Evolutionary conservation across 73 alveolate species (phyloP), one percentile per base, ranked within the genome.

Genomic region (Symbiodinium pilosum): DNA sequence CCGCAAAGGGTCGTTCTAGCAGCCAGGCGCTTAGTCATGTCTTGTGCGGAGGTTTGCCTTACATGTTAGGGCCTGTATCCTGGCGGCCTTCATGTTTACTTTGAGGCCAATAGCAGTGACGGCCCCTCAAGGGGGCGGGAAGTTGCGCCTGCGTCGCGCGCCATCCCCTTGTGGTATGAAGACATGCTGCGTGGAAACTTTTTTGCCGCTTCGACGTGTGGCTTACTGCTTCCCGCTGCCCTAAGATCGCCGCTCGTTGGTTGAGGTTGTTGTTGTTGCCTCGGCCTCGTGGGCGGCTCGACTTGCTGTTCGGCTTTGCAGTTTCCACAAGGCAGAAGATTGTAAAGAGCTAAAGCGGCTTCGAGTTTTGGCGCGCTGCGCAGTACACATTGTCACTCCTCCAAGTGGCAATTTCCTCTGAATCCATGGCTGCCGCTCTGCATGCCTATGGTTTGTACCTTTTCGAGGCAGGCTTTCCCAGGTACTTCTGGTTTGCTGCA

Each of bases 1-100:
- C 83, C 8, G 51, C 93, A 6, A 86, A 86, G 42, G 93, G 93
- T 32, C 47, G 93, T 16, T 47, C 84, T 21, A 34, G 59, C 36
- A 30, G 56, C 2, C 21, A 24, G 3, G 52, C 83, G 4, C 2
- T 86, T 9, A 28, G 21, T 47, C 3, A 51, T 36, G 18, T 47
- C 12, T 56, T 54, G 2, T 36, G 36, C 41, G 52, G 59, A 8
- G 1, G n/a, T 32, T 8, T 86, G 44, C 44, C 83, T 4, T 86
- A 86, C 32, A 5, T 86, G 93, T 51, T 73, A 39, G 3, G 42
- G 42, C 56, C 11, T 86, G n/a, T 86, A 86, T 34, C 84, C 83
- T 30, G 47, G 59, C 34, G 12, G 3, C 2, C 5, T 86, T n/a
- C 93, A 86, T 38, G 3, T 8, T 86, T 11, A 5, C n/a, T 47